Conservation (phyloP, 495 filamentous ascomycete species). For the Hypoxylon intermedium region DNA sequence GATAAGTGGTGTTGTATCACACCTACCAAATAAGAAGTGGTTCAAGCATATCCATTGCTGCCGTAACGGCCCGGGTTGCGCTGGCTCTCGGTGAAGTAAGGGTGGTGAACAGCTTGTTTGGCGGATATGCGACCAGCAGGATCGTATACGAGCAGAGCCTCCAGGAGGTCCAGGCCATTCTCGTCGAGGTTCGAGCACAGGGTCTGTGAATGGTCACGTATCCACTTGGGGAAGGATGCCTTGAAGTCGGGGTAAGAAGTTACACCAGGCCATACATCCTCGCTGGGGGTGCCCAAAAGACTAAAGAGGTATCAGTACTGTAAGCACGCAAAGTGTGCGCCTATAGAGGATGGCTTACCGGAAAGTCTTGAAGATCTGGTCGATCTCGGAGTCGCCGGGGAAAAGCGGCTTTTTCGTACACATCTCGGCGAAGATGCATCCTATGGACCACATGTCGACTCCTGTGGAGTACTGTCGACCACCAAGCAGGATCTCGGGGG, state of each 20-base stretch:
- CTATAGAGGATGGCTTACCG: constrained; percentile 62
- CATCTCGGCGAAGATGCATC: constrained; percentile 99
- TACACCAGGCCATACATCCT: constrained; percentile 91
- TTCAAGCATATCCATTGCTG: constrained; percentile 49
- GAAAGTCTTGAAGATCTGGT: constrained; percentile 99
- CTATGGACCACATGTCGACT: constrained; percentile 99
- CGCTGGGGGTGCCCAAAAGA: constrained; percentile 87
- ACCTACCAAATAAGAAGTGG: background rate
- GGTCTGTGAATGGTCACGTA: constrained; percentile 66
- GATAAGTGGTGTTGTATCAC: background rate
- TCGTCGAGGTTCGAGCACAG: constrained; percentile 67
- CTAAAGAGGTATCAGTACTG: constrained; percentile 51
- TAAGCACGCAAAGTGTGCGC: background rate
- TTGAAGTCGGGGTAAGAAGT: constrained; percentile 99
- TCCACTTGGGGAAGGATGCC: constrained; percentile 94
- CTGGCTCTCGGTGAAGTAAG: constrained; percentile 82
- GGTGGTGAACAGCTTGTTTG: constrained; percentile 91
- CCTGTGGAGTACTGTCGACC: constrained; percentile 98
- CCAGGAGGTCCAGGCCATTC: constrained; percentile 87
- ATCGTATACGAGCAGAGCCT: constrained; percentile 91
- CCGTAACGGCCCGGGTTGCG: constrained; percentile 47
- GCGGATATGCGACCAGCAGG: constrained; percentile 92
- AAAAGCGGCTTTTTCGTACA: constrained; percentile 97
- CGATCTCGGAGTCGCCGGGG: constrained; percentile 97
- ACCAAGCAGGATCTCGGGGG: constrained; percentile 96